Evolutionary conservation across 345 rosid genomes (phyloP), one percentile per base, ranked within the genome.

Genomic region (Sisymbrium irio): DNA sequence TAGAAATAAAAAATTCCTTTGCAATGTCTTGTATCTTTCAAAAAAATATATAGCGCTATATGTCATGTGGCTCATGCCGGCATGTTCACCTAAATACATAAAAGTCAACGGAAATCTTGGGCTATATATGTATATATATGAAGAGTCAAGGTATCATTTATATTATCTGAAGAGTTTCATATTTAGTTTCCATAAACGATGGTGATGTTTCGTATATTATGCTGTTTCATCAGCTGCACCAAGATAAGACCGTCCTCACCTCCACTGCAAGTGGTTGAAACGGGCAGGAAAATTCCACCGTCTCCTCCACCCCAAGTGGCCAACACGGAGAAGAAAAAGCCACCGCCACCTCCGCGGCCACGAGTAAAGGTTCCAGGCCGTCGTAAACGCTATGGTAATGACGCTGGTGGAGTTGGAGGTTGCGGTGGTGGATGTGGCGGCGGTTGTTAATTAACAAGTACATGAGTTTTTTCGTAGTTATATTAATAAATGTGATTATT

Each of bases 341-440:
- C n/a, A 2, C 73, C 9, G 14, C 44, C 17, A 8, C 51, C 27
- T 22, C 22, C 68, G 3, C n/a, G 28, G 6, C 58, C 49, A n/a
- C 5, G 1, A 9, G 50, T 35, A 20, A 42, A 65, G 30, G 11
- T 9, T 47, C 27, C 72, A 18, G 22, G 7, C 12, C 61, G 44
- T 27, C 60, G 27, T 5, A 46, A 7, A 47, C 60, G 39, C 30
- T 67, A 14, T 14, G 76, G 54, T 3, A 62, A 54, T 2, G 2
- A 14, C 4, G 59, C 2, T 22, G 80, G 71, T 11, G 61, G 71
- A 22, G 6, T 7, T 0, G 79, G 65, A 10, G 65, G 65, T 33
- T 60, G 70, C 19, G 74, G 74, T 50, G 69, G 75, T 53, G 79
- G 56, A 2, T 74, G 78, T 65, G 78, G 72, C 2, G 71, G 72